phyloP scores from a whole-genome alignment of 306 rosid species.

The Cicer arietinum region DNA sequence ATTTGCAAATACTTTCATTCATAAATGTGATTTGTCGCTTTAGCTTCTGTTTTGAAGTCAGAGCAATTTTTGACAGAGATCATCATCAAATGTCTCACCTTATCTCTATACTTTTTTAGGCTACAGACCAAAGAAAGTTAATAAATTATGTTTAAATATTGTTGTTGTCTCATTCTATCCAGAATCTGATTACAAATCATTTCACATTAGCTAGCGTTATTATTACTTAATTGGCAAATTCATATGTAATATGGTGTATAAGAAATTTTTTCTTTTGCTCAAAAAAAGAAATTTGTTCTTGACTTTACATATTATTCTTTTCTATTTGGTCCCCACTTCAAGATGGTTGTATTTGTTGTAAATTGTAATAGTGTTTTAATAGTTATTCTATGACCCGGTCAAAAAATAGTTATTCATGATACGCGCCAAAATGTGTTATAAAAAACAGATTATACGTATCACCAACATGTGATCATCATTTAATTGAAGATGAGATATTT shows the following conservation, averaged over 20 bases:
- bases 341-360: no score
- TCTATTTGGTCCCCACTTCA: no score
- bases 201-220: conserved; percentile 12
- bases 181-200: conserved; percentile 36
- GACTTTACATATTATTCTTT: not conserved
- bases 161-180: conserved; percentile 30
- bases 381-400: no score
- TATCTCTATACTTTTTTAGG: conserved; percentile 25
- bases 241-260: conserved; percentile 37
- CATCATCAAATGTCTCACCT: conserved; percentile 37
- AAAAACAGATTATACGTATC: no score
- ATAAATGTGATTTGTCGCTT: conserved; percentile 28
- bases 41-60: conserved; percentile 40
- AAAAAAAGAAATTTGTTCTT: no score
- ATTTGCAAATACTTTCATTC: conserved; percentile 39
- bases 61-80: conserved; percentile 44
- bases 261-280: not conserved
- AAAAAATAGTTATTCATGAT: no score
- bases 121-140: conserved; percentile 36
- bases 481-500: no score
- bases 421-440: no score
- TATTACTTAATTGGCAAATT: conserved; percentile 33
- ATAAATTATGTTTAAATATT: conserved; percentile 49
- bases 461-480: no score
- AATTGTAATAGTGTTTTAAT: no score